Conservation (phyloP, 768 basidiomycete species). For the Amanita muscaria region DNA sequence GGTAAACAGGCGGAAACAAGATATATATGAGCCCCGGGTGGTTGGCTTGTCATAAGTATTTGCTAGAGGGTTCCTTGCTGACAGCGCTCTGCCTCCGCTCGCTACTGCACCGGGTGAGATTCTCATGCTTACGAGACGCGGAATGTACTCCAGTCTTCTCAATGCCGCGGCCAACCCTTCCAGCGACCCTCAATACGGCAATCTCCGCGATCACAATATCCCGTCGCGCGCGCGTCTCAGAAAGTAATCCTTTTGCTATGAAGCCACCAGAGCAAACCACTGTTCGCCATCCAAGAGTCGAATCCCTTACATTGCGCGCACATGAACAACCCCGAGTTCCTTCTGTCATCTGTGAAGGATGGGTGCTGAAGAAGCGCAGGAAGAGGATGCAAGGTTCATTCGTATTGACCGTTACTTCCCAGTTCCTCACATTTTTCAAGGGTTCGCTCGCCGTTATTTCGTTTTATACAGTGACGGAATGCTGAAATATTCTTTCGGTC, state of each 20-base stretch:
- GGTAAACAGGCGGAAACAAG: constrained; percentile 23
- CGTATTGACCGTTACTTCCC: not conserved
- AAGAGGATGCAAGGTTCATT: constrained; percentile 78
- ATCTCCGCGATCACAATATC: too few relatives aligned
- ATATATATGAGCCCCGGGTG: constrained; percentile 2
- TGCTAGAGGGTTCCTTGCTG: not conserved
- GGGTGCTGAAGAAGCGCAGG: constrained; percentile 79
- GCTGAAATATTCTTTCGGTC: constrained; percentile 69
- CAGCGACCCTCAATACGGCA: too few relatives aligned
- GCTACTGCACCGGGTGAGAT: too few relatives aligned
- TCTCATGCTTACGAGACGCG: too few relatives aligned
- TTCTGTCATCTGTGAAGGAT: constrained; percentile 52
- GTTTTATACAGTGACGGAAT: constrained; percentile 56
- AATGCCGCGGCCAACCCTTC: too few relatives aligned
- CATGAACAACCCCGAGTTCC: constrained; percentile 12
- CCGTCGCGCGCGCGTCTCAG: too few relatives aligned
- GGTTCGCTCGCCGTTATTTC: constrained; percentile 82
- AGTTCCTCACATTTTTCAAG: constrained; percentile 27
- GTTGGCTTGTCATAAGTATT: not conserved
- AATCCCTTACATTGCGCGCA: not conserved
- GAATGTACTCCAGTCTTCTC: too few relatives aligned
- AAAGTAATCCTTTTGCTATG: too few relatives aligned
- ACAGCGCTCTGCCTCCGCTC: too few relatives aligned
- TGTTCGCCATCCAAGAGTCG: too few relatives aligned
- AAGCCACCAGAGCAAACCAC: too few relatives aligned